Conservation (phyloP, 2,329 filamentous ascomycete genomes). For the Cytospora mali region DNA sequence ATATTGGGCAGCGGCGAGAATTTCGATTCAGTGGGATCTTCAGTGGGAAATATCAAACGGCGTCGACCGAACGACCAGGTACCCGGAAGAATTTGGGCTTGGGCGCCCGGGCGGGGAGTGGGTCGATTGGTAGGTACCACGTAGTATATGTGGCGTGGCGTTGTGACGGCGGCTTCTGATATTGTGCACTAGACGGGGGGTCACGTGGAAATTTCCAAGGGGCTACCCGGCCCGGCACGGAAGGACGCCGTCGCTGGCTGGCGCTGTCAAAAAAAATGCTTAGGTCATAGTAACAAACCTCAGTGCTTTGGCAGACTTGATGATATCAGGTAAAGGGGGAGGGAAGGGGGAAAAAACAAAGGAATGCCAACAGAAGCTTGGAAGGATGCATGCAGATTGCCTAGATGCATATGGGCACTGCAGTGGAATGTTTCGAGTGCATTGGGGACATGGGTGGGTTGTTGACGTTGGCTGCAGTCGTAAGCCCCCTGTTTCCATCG, state of each 20-base stretch:
- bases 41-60: not conserved
- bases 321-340: too few relatives aligned
- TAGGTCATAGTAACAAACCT: not conserved
- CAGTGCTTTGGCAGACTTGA: not conserved
- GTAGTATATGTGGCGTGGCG: too few relatives aligned
- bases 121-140: not conserved
- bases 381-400: not conserved
- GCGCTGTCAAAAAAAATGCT: not conserved
- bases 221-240: not conserved
- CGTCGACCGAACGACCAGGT: not conserved
- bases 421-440: not conserved
- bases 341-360: too few relatives aligned
- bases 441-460: not conserved
- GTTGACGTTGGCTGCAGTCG: conserved; percentile 3
- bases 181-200: not conserved
- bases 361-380: too few relatives aligned
- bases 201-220: not conserved
- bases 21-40: not conserved
- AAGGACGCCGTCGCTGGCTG: not conserved
- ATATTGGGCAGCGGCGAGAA: not conserved
- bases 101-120: too few relatives aligned
- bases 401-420: not conserved
- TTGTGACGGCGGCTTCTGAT: not conserved
- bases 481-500: not conserved
- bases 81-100: too few relatives aligned